Percentiles rank a stretch among this genome's conserved stretches.
Evolutionary conservation across 208 protist species (phyloP).

Genomic region (Herpetomonas samuelpessoai): DNA sequence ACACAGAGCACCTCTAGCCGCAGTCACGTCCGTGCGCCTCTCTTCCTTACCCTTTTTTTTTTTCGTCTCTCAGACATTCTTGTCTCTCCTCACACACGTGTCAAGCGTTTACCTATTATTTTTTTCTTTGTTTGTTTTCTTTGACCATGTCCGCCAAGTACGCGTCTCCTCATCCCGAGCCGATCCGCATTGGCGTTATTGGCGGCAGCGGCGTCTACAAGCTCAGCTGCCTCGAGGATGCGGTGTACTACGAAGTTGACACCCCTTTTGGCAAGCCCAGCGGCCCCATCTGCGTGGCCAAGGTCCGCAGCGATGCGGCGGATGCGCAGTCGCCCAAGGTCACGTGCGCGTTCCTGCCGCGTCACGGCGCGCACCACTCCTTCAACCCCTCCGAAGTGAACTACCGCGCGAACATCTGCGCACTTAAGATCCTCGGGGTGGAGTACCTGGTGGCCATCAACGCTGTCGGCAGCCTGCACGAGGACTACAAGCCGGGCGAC

Average conservation of each 20-base stretch:
- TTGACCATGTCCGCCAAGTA: constrained; percentile 17
- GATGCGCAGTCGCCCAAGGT: constrained; percentile 9
- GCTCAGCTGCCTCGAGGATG: constrained; percentile 46
- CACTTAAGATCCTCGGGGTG: constrained; percentile 86
- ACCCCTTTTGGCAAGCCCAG: constrained; percentile 88
- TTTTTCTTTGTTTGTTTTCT: not conserved
- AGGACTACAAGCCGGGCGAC: constrained; percentile 73
- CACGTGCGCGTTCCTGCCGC: constrained; percentile 81
- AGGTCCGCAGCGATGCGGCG: constrained; percentile 15
- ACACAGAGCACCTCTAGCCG: no score
- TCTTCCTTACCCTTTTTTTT: constrained; percentile 14
- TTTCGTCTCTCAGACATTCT: constrained; percentile 9
- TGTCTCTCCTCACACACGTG: no score
- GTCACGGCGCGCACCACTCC: constrained; percentile 80
- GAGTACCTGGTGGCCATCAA: constrained; percentile 84
- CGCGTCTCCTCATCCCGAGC: constrained; percentile 46
- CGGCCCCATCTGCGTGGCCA: constrained; percentile 60
- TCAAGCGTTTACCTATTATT: not conserved
- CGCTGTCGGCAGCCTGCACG: constrained; percentile 83
- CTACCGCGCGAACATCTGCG: constrained; percentile 92
- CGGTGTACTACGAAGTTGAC: constrained; percentile 53
- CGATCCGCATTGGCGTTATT: constrained; percentile 74
- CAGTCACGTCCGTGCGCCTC: no score
- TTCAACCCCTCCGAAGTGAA: constrained; percentile 85
- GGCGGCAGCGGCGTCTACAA: constrained; percentile 88